Evolutionary conservation across 2,329 filamentous ascomycete species (phyloP), one percentile per base, ranked within the genome.

Genomic region (Alternaria brassicicola): DNA sequence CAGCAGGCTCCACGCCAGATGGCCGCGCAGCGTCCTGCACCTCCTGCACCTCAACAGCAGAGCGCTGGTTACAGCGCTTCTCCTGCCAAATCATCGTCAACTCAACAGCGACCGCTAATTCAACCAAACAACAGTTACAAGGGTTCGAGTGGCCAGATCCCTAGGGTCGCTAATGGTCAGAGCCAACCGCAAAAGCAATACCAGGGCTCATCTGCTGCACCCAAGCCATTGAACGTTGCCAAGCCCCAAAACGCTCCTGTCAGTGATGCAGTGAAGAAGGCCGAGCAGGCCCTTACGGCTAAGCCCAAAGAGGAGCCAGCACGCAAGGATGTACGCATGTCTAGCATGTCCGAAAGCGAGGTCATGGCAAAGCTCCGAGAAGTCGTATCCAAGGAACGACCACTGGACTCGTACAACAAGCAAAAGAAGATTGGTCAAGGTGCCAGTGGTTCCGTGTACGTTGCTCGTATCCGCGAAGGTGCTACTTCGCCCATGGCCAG

Each of bases 371-470:
- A 93, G 75, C 85, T 99, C 52, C 91, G 93, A 75, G 92, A 96
- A 66, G 94, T 95, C 7, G 95, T 99, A 1, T 97, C 93, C 62
- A 96, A 96, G 77, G 93, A 97, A 60, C 93, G 96, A 74, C 95
- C 95, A 52, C 90, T 96, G 70, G 83, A 96, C 66, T 97, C 93
- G 23, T 99, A 99, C 82, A 94, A 93, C 72, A 99, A 99, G 83
- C 95, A 98, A 80, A 97, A 97, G 86, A 99, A 99, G 85, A 98
- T 99, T 78, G 95, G 95, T 19, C 95, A 99, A 78, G 95, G 95
- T 79, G 95, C 95, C 55, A 99, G 95, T 62, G 95, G 95, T 57
- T 98, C 94, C 21, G 95, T 99, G 46, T 99, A 99, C 73, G 94
- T 99, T 62, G 95, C 95, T 64, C 95, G 96, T 74, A 91, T 99